Evolutionary conservation across 2,329 filamentous ascomycete genomes (phyloP), one percentile per base, ranked within the genome.

Genomic region (Alternaria atra): DNA sequence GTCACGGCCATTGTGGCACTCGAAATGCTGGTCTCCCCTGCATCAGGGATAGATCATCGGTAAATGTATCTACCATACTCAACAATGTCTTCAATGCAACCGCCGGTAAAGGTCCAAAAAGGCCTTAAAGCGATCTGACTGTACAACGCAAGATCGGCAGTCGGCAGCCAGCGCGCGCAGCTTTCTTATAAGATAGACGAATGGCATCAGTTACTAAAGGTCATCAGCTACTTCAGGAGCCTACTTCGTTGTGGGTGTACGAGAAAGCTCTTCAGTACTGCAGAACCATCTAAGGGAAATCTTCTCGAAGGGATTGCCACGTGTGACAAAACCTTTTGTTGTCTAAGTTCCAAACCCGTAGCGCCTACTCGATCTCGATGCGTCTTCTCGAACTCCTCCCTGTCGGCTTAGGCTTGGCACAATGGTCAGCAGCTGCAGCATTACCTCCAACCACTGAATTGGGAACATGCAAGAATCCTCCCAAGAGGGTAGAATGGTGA

Each of bases 401-500:
- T 29, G 42, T 53, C 30, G 34, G 51, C 20, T 39, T 62, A 20
- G 52, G 25, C 54, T 66, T 69, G 58, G 46, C 52, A 35, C 35
- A 54, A 42, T 46, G 44, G 25, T 54, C 60, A 44, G 42, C 51
- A 50, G 64, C 46, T 30, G 60, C 57, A 46, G 60, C 59, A n/a
- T 53, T 59, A n/a, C 23, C 58, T 53, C 7, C 34, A 40, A 29
- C 42, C 27, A 39, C 27, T 32, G 27, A 2, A 17, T 7, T 40
- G 15, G 50, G 32, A n/a, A 48, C 58, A 42, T 67, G 66, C 51
- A 58, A 52, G 43, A 51, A 60, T 20, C 60, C 64, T 23, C 65
- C 60, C 15, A 60, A 63, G 39, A 50, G 65, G 43, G 43, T 59
- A 25, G 67, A 67, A 60, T 69, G 67, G 67, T 67, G 54, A 53